Evolutionary conservation across 371 early-diverging fungal genomes (phyloP).

Genomic region (Syncephalastrum sp.): DNA sequence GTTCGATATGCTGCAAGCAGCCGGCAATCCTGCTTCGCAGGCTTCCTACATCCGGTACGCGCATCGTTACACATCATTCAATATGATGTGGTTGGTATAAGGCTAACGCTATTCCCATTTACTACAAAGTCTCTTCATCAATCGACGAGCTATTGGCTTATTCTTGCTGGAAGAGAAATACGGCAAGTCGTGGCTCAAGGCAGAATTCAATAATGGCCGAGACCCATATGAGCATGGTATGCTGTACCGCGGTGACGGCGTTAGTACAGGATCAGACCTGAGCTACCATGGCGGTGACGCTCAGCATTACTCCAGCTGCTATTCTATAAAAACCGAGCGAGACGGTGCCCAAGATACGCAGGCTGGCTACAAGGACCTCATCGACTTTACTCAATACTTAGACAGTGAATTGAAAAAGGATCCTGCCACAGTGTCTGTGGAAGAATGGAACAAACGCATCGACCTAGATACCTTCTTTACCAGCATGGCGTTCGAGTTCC

Average conservation of each 20-base stretch:
- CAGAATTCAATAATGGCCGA: conserved; percentile 29
- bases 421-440: not conserved
- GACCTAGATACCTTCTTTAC: conserved; percentile 18
- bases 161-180: conserved; percentile 35
- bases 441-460: conserved; percentile 28
- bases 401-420: conserved; percentile 16
- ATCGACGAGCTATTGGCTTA: conserved; percentile 31
- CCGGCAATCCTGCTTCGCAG: conserved; percentile 24
- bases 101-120: no score
- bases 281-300: conserved; percentile 18
- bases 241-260: conserved; percentile 21
- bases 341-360: conserved; percentile 8
- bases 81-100: no score
- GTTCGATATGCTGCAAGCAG: conserved; percentile 24
- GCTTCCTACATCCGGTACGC: conserved; percentile 23
- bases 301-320: conserved; percentile 12
- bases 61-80: not conserved
- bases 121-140: conserved; percentile 27
- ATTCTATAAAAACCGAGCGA: conserved; percentile 27
- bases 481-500: conserved; percentile 35
- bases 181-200: conserved; percentile 33
- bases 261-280: conserved; percentile 16
- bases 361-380: conserved; percentile 9
- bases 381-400: conserved; percentile 32
- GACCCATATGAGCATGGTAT: conserved; percentile 28